These are phyloP conservation scores for Esteya vermicola DNA, from an alignment of 2,329 filamentous ascomycete species.

Conservation along the genomic window DNA sequence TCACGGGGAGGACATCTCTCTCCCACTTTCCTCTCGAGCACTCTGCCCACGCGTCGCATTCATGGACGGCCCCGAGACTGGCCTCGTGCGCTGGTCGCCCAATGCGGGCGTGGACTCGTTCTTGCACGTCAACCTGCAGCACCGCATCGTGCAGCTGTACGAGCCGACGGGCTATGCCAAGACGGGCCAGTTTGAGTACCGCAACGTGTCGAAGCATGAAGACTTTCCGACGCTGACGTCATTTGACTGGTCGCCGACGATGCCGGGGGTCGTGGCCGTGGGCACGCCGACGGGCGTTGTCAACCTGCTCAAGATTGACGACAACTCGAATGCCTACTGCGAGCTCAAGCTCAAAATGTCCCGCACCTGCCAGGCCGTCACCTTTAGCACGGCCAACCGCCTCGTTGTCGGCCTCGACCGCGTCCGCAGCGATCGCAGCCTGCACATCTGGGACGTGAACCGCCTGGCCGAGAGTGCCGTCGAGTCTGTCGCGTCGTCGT, in stretches of 20 bases:
- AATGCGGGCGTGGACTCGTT: slow-evolving; percentile 44
- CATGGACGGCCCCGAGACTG: slow-evolving; percentile 47
- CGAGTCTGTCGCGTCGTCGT: too few relatives aligned
- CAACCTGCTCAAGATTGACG: slow-evolving; percentile 58
- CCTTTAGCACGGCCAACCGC: slow-evolving; percentile 58
- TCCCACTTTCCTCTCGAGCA: neutral
- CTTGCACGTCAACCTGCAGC: slow-evolving; percentile 50
- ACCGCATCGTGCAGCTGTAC: slow-evolving; percentile 48
- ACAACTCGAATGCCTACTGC: slow-evolving; percentile 48
- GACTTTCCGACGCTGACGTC: slow-evolving; percentile 50
- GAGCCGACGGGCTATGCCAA: slow-evolving; percentile 46
- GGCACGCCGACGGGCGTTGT: slow-evolving; percentile 65
- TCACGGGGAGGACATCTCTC: too few relatives aligned
- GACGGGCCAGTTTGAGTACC: slow-evolving; percentile 41
- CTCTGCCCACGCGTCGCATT: slow-evolving; percentile 4
- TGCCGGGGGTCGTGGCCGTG: slow-evolving; percentile 56
- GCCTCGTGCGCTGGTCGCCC: slow-evolving; percentile 53
- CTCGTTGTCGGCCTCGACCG: slow-evolving; percentile 69
- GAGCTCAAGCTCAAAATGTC: slow-evolving; percentile 61
- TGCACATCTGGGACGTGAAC: slow-evolving; percentile 72
- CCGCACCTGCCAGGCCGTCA: slow-evolving; percentile 66
- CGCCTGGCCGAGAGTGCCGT: slow-evolving; percentile 25
- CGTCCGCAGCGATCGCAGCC: slow-evolving; percentile 66
- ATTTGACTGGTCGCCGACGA: slow-evolving; percentile 51
- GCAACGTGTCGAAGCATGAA: slow-evolving; percentile 42